Evolutionary conservation across 371 early-diverging fungal species (phyloP).

Genomic region (Circinella umbellata): DNA sequence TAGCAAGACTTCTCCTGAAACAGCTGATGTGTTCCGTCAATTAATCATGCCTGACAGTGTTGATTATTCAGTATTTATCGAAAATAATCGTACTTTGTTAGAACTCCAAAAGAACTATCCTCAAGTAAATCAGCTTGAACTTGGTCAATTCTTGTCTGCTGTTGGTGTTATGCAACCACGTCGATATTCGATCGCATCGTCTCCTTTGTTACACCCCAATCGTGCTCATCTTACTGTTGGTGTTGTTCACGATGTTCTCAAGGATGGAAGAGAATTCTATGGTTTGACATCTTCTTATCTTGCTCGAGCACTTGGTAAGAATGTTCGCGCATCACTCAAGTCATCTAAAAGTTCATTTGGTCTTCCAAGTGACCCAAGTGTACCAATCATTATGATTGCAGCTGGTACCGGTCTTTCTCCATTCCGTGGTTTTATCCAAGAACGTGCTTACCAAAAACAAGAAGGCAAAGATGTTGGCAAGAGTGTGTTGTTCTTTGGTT

Average conservation of each 20-base stretch:
- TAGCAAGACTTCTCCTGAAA: constrained; percentile 33
- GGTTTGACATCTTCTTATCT: constrained; percentile 52
- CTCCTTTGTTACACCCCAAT: constrained; percentile 37
- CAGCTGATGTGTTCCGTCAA: constrained; percentile 40
- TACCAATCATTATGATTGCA: constrained; percentile 62
- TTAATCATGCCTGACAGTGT: constrained; percentile 47
- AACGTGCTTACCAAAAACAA: constrained; percentile 34
- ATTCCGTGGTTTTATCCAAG: constrained; percentile 81
- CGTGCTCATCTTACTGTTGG: constrained; percentile 44
- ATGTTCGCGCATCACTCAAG: constrained; percentile 44
- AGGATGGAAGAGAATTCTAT: constrained; percentile 40
- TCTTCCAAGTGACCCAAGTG: constrained; percentile 38
- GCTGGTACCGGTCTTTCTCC: constrained; percentile 91
- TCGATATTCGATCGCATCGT: constrained; percentile 61
- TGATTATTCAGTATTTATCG: constrained; percentile 48
- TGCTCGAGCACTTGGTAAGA: neutral
- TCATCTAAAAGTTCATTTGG: constrained; percentile 46
- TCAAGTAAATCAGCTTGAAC: constrained; percentile 46
- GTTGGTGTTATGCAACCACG: constrained; percentile 56
- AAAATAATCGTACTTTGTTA: constrained; percentile 49
- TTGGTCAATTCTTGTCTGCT: constrained; percentile 51
- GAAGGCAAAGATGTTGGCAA: constrained; percentile 33
- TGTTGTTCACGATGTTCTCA: constrained; percentile 45
- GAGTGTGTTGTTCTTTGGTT: constrained; percentile 80
- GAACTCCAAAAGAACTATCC: constrained; percentile 52